phyloP scores from a whole-genome alignment of 441 rosid genomes.

The Corymbia calophylla region DNA sequence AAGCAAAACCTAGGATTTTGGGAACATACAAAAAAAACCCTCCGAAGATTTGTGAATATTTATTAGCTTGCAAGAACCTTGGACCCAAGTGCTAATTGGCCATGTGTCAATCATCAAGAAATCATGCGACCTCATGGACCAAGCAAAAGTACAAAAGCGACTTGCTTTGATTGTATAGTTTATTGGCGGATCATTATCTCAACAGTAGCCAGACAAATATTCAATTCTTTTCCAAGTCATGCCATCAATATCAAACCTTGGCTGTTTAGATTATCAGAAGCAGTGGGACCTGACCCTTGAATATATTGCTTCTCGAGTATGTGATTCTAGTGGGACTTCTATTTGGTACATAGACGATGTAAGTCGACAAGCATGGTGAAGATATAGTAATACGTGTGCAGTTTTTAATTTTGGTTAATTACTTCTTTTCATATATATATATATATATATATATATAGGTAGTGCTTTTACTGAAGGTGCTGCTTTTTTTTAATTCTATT shows the following conservation, averaged over 20 bases:
- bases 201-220: neutral
- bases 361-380: neutral
- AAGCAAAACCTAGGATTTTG: neutral
- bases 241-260: neutral
- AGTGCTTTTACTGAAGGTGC: neutral
- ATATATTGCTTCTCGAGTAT: neutral
- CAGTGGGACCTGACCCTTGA: neutral
- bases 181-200: neutral
- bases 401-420: neutral
- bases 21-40: neutral
- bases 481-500: neutral
- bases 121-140: neutral
- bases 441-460: neutral
- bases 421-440: neutral
- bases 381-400: neutral
- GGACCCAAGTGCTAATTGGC: neutral
- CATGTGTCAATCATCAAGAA: neutral
- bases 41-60: neutral
- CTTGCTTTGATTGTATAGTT: neutral
- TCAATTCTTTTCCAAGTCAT: neutral
- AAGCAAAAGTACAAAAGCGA: neutral
- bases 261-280: neutral
- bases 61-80: neutral
- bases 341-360: neutral
- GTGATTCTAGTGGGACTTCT: neutral